phyloP scores from a whole-genome alignment of 192 early-diverging fungal species.

The Entomortierella beljakovae region DNA sequence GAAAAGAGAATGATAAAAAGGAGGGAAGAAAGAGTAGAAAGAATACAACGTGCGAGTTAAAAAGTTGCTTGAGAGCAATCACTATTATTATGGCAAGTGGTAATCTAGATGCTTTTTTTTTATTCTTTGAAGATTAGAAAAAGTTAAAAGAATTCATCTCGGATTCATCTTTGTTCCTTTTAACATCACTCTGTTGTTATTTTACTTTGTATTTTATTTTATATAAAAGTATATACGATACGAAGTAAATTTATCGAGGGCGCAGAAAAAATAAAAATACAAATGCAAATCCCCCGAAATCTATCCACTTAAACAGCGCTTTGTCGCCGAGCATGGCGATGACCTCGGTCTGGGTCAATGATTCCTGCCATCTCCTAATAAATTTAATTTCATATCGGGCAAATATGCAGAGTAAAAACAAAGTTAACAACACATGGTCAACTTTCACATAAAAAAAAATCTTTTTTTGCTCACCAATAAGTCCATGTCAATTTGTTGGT shows the following conservation, averaged over 20 bases:
- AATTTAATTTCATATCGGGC: background rate
- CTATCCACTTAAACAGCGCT: slow-evolving; percentile 12
- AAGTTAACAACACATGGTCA: background rate
- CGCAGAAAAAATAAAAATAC: background rate
- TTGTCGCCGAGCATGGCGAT: slow-evolving; percentile 29
- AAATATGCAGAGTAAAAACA: background rate
- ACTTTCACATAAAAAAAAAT: background rate
- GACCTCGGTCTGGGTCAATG: slow-evolving; percentile 35
- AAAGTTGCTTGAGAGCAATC: background rate
- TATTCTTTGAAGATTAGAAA: too few relatives aligned
- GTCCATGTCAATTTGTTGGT: slow-evolving; percentile 58
- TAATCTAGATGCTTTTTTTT: too few relatives aligned
- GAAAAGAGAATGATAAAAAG: background rate
- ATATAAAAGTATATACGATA: too few relatives aligned
- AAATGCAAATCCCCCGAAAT: background rate
- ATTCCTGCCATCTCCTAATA: slow-evolving; percentile 48
- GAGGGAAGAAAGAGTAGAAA: background rate
- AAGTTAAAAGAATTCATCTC: too few relatives aligned
- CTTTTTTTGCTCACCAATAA: slow-evolving; percentile 26
- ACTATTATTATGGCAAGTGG: too few relatives aligned
- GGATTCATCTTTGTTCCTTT: too few relatives aligned
- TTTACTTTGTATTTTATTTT: too few relatives aligned
- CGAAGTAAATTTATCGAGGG: too few relatives aligned
- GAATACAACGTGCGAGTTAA: background rate
- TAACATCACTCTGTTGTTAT: too few relatives aligned